Percentiles rank a stretch among this genome's conserved stretches.
These are phyloP conservation scores for Hygrophila difformis DNA, from an alignment of 257 asterid genomes.

Conservation along the genomic window DNA sequence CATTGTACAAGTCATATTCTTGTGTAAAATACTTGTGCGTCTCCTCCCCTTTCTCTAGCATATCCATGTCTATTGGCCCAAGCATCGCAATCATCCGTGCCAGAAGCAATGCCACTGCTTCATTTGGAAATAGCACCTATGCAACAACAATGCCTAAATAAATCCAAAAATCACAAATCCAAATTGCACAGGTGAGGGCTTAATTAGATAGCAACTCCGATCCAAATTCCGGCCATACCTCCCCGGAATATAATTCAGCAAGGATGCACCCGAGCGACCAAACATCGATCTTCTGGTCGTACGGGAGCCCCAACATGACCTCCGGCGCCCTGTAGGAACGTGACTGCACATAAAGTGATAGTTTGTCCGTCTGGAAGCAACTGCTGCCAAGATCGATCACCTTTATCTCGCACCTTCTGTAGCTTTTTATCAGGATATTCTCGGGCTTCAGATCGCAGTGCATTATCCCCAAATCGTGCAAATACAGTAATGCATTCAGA, in stretches of 20 bases:
- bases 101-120: slow-evolving; percentile 58
- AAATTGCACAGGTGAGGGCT: neutral
- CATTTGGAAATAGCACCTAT: slow-evolving; percentile 94
- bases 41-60: slow-evolving; percentile 67
- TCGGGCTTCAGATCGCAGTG: slow-evolving; percentile 99
- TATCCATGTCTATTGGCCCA: slow-evolving; percentile 62
- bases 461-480: slow-evolving; percentile 79
- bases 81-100: slow-evolving; percentile 69
- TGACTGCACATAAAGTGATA: slow-evolving; percentile 79
- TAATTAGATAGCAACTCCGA: neutral
- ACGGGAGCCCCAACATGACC: slow-evolving; percentile 85
- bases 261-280: slow-evolving; percentile 97
- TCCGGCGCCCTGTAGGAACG: slow-evolving; percentile 99
- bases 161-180: neutral
- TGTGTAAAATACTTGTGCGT: slow-evolving; percentile 76
- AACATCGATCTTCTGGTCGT: slow-evolving; percentile 78
- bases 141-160: too few species aligned
- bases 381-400: slow-evolving; percentile 98
- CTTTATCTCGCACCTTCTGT: slow-evolving; percentile 74
- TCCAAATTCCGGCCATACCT: slow-evolving; percentile 28
- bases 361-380: slow-evolving; percentile 69
- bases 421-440: slow-evolving; percentile 83
- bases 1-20: slow-evolving; percentile 57
- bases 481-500: slow-evolving; percentile 67
- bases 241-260: slow-evolving; percentile 78